These are phyloP conservation scores for Phytophthora ohioensis DNA, from an alignment of 352 stramenopile species.

Conservation along the genomic window DNA sequence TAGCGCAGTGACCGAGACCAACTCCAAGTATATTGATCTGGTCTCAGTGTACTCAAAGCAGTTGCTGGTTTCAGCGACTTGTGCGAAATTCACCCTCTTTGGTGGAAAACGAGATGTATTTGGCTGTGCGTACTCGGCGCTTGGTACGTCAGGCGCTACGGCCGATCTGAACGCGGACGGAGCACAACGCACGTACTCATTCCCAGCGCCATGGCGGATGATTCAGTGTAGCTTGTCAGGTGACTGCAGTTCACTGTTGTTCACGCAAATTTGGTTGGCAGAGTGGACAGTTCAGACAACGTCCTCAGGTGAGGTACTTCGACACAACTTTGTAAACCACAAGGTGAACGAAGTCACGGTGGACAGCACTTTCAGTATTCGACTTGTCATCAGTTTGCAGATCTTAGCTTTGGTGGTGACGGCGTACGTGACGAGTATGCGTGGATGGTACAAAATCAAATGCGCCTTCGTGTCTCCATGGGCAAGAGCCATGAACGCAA, in stretches of 20 bases:
- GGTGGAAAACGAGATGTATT: constrained; percentile 33
- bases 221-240: constrained; percentile 49
- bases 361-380: constrained; percentile 44
- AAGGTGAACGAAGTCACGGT: constrained; percentile 53
- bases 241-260: constrained; percentile 50
- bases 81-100: constrained; percentile 35
- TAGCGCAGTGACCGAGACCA: constrained; percentile 19
- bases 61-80: constrained; percentile 35
- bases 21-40: constrained; percentile 33
- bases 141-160: constrained; percentile 41
- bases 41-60: constrained; percentile 36
- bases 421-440: constrained; percentile 44
- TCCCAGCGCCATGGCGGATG: constrained; percentile 50
- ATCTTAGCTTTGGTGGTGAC: constrained; percentile 45
- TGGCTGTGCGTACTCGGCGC: constrained; percentile 44
- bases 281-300: constrained; percentile 41
- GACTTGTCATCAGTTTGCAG: constrained; percentile 43
- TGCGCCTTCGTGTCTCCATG: constrained; percentile 37
- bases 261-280: constrained; percentile 49
- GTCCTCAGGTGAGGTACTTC: constrained; percentile 20
- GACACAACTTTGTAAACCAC: constrained; percentile 55
- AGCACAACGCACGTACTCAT: constrained; percentile 31
- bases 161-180: constrained; percentile 32
- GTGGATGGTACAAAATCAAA: constrained; percentile 39
- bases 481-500: constrained; percentile 30